Base-by-base conservation (phyloP, 306 rosid genomes). In the Hylodesmum podocarpum region DNA sequence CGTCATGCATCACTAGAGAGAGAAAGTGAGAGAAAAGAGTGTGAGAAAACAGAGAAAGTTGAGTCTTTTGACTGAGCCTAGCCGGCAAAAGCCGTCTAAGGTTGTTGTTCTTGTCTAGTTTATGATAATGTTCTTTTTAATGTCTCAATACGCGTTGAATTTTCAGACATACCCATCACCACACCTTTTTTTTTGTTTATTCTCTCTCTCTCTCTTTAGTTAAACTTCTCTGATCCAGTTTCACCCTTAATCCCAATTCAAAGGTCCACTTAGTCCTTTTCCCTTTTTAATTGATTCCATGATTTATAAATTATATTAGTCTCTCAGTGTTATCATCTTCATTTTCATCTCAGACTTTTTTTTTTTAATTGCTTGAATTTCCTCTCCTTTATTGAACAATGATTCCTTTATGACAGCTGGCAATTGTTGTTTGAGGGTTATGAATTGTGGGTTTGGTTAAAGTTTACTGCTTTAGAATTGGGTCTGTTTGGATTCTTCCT, bases 11-110 rank as follows among this genome's bases (percentile, higher is more conserved):
- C 68, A 14, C 27, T 61, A 57, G 19, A 73, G 25, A 36, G 16
- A 25, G 13, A 70, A 15, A 73, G 68, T 36, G 9, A 73, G 18
- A 39, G 44, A 10, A 24, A 55, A 16, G 41, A 31, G 67, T 61
- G 50, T 3, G 50, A 64, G 70, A 64, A 36, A 4, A 39, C 21
- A 76, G 57, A 82, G 81, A 78, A 19, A 74, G 87, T 64, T 78
- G 70, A 57, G 59, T 78, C 81, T 86, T 85, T 92, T 89, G 97
- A 92, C 94, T 80, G 81, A 73, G 85, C 74, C 33, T 72, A 43
- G 96, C 91, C 96, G 96, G 92, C 93, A 70, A 73, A 61, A 83
- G 94, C 91, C 93, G 91, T 80, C 91, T 65, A 62, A 74, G 63
- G 74, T 76, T 73, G 70, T 51, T 53, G 74, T 76, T 73, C 62